phyloP scores from a whole-genome alignment of 2,329 filamentous ascomycete species.

The Diaporthe eres region DNA sequence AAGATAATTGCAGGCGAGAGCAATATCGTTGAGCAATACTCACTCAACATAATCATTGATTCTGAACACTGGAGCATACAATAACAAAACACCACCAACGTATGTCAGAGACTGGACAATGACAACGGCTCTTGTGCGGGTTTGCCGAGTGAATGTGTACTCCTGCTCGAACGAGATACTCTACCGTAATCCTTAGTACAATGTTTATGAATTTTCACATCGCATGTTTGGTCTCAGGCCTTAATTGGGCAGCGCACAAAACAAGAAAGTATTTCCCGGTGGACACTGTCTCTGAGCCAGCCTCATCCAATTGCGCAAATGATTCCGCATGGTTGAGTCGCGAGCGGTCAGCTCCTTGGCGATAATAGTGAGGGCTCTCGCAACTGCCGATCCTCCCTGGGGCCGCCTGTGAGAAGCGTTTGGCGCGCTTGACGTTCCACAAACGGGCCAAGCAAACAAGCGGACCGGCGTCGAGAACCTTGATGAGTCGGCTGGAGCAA shows the following conservation, averaged over 20 bases:
- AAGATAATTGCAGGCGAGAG: background rate
- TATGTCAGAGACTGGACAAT: too few species aligned
- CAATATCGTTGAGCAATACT: too few species aligned
- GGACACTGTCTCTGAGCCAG: too few species aligned
- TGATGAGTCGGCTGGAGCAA: background rate
- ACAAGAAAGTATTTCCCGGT: background rate
- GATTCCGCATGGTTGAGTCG: background rate
- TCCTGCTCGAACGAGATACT: too few species aligned
- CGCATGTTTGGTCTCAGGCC: too few species aligned
- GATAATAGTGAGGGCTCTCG: background rate
- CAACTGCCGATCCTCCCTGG: background rate
- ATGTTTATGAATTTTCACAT: background rate
- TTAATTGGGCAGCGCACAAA: background rate
- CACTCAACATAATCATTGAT: too few species aligned
- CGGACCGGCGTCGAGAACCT: background rate
- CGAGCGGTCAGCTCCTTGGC: background rate
- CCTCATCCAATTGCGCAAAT: too few species aligned
- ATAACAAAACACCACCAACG: too few species aligned
- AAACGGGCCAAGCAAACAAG: background rate
- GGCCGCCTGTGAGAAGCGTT: background rate
- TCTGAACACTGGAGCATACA: too few species aligned
- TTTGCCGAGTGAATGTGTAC: too few species aligned
- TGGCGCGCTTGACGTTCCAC: background rate
- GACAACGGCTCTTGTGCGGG: too few species aligned
- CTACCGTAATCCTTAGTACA: background rate